Base-by-base conservation (phyloP, 805 yeast genomes). In the Cyberlindnera maritima region DNA sequence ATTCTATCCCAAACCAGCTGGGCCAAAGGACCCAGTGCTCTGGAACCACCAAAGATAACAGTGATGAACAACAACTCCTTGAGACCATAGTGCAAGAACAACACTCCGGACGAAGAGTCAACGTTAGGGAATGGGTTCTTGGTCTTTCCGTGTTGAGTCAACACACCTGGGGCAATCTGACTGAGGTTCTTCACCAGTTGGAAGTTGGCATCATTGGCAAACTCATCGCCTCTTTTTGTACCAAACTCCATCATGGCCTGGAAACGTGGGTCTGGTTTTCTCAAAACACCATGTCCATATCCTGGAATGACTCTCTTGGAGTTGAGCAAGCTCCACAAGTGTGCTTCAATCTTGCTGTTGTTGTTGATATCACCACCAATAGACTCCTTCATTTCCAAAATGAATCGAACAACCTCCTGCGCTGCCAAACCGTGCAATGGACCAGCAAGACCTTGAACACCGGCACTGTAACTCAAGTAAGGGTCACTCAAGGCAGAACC, bases 121-220 rank as follows among this genome's bases (percentile, higher is more conserved):
- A 86, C 94, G 64, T 86, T 86, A 52, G 94, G 94, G 76, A 76
- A 83, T 54, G 94, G 94, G 74, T 86, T 86, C 74, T 84, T 82
- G 64, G 91, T 84, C 75, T 86, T 86, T 49, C 94, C 92, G 69
- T 86, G 92, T 69, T 81, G 69, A 54, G 78, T 80, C 61, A 86
- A 72, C 36, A 86, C 91, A 49, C 75, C 78, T 47, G 94, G 92
- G 29, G 90, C 92, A 50, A 85, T 76, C 59, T 79, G 74, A 61
- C 83, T 81, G 49, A 84, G 70, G 66, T 76, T 75, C 55, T 79
- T 72, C 57, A 86, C 91, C 59, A 86, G 74, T 65, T 77, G 71
- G 74, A 83, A 83, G 60, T 81, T 72, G 43, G 75, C 77, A 65
- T 85, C 85, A 60, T 77, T 71, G 44, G 79, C 74, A 71, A 83